A percentile compares a stretch with the other conserved stretches of the same genome.
phyloP scores from a whole-genome alignment of 192 early-diverging fungal genomes.

The Pecoramyces ruminantium region DNA sequence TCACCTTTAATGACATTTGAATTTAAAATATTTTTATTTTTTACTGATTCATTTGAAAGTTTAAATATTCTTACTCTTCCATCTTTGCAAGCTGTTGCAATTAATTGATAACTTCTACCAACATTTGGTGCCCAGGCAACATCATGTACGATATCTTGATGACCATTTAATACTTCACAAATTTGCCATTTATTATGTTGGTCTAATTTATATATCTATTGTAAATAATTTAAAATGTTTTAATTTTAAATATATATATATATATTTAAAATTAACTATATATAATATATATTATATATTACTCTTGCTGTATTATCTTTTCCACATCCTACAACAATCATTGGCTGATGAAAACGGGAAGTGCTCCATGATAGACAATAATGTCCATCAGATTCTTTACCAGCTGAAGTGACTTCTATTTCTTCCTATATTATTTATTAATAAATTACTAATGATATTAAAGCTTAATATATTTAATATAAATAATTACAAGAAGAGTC shows the following conservation, averaged over 20 bases:
- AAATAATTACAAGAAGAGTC: slow-evolving; percentile 35
- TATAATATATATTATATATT: not conserved
- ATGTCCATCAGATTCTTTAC: slow-evolving; percentile 60
- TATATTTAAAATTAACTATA: no score
- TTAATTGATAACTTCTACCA: slow-evolving; percentile 53
- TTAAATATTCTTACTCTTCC: slow-evolving; percentile 59
- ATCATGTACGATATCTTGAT: slow-evolving; percentile 48
- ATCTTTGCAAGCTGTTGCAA: slow-evolving; percentile 68
- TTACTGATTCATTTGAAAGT: slow-evolving; percentile 19
- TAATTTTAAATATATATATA: no score
- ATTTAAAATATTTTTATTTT: not conserved
- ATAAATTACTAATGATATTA: slow-evolving; percentile 8
- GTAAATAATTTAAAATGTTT: not conserved
- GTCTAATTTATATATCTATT: slow-evolving; percentile 6
- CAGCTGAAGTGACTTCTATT: slow-evolving; percentile 30
- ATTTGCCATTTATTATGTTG: slow-evolving; percentile 41
- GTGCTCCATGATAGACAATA: slow-evolving; percentile 80
- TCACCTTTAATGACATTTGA: not conserved
- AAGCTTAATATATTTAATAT: not conserved
- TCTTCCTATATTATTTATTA: slow-evolving; percentile 9
- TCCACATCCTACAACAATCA: slow-evolving; percentile 76
- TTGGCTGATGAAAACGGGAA: slow-evolving; percentile 49
- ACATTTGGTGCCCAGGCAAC: slow-evolving; percentile 33
- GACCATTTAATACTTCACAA: slow-evolving; percentile 30
- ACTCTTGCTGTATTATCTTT: slow-evolving; percentile 59